A percentile compares a stretch with the other conserved stretches of the same genome.
Evolutionary conservation across 495 filamentous ascomycete genomes (phyloP).

Genomic region (Gamarada debralockiae): DNA sequence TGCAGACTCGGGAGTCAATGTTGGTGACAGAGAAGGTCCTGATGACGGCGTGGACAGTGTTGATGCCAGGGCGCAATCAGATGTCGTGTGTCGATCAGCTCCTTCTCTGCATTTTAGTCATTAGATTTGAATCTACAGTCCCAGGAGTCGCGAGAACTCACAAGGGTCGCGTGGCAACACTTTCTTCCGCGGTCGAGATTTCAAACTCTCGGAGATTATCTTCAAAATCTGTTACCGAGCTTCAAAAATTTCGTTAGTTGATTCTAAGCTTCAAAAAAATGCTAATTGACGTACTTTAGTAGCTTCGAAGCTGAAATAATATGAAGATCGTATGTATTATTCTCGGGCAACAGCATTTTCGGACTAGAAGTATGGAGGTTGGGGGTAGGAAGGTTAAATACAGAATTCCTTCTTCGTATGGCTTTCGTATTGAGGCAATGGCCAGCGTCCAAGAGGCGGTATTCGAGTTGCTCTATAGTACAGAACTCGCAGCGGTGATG

Average conservation of each 20-base stretch:
- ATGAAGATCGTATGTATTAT: not conserved
- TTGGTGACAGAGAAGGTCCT: not conserved
- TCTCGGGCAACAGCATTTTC: not conserved
- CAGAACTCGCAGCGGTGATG: slow-evolving; percentile 3
- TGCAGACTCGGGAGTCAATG: not conserved
- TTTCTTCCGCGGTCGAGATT: not conserved
- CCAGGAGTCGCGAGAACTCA: not conserved
- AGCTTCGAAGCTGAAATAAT: not conserved
- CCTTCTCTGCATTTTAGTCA: not conserved
- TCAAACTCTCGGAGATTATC: not conserved
- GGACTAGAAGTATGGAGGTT: not conserved
- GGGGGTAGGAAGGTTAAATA: not conserved
- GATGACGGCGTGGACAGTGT: not conserved
- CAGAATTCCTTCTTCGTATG: not conserved
- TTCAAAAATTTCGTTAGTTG: not conserved
- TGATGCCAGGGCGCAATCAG: not conserved
- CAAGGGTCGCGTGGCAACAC: not conserved
- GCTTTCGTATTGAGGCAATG: not conserved
- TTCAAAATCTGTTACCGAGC: not conserved
- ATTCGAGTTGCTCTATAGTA: not conserved
- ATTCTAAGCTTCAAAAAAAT: not conserved
- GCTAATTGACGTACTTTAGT: not conserved
- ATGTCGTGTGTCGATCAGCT: not conserved
- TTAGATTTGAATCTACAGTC: not conserved
- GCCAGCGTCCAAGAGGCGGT: not conserved